These are phyloP conservation scores for Botrytis fragariae DNA, from an alignment of 2,329 filamentous ascomycete genomes.

Conservation along the genomic window DNA sequence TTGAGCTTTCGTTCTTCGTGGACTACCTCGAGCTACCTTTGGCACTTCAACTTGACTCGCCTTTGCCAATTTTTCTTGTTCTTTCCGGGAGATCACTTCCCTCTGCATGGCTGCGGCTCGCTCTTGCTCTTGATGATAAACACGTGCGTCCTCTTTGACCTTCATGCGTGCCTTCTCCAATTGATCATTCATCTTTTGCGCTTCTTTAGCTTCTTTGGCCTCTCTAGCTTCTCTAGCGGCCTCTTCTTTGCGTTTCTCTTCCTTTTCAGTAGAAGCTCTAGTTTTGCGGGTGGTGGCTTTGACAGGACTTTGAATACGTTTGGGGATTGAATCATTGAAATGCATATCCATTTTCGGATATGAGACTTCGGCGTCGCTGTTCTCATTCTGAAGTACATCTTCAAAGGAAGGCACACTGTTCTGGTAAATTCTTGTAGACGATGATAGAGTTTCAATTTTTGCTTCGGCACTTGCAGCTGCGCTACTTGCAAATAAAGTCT, in stretches of 20 bases:
- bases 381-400: constrained; percentile 39
- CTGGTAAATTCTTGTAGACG: constrained; percentile 49
- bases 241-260: constrained; percentile 61
- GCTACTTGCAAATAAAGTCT: constrained; percentile 79
- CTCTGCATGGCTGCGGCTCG: constrained; percentile 53
- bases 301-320: constrained; percentile 27
- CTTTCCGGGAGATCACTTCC: constrained; percentile 52
- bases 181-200: constrained; percentile 58
- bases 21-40: constrained; percentile 50
- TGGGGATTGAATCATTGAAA: neutral
- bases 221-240: constrained; percentile 61
- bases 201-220: constrained; percentile 61
- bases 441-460: constrained; percentile 56
- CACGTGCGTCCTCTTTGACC: constrained; percentile 65
- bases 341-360: constrained; percentile 43
- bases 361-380: constrained; percentile 32
- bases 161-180: constrained; percentile 66
- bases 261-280: constrained; percentile 58
- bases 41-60: constrained; percentile 39
- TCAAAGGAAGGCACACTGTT: constrained; percentile 50
- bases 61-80: constrained; percentile 46
- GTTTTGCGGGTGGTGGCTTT: constrained; percentile 45
- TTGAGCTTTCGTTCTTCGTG: constrained; percentile 48
- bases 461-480: constrained; percentile 61
- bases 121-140: constrained; percentile 58